These are phyloP conservation scores for Psidium friedrichsthalianum DNA, from an alignment of 345 rosid species.

Conservation along the genomic window DNA sequence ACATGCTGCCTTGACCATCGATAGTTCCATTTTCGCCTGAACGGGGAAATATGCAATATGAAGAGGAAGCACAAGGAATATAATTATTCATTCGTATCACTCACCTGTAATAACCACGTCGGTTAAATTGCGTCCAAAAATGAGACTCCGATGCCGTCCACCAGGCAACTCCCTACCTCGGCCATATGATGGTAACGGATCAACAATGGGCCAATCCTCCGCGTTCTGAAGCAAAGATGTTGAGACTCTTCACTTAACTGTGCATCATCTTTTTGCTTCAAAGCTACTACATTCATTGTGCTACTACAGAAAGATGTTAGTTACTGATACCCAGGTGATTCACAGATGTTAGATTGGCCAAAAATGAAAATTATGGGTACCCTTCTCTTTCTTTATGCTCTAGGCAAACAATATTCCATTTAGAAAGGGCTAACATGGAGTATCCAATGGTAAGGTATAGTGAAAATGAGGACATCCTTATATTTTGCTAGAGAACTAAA, in stretches of 20 bases:
- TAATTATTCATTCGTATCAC: background rate
- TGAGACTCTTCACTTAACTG: background rate
- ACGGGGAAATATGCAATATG: background rate
- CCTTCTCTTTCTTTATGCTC: background rate
- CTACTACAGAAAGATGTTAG: background rate
- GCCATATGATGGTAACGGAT: slow-evolving; percentile 95
- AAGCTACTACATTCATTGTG: background rate
- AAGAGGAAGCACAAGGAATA: background rate
- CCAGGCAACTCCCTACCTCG: slow-evolving; percentile 94
- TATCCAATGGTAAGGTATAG: background rate
- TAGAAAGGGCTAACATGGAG: background rate
- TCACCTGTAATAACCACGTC: slow-evolving; percentile 91
- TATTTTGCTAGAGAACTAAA: background rate
- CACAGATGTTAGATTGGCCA: background rate
- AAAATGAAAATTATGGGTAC: background rate
- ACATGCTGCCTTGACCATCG: slow-evolving; percentile 87
- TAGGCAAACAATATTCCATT: background rate
- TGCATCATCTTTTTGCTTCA: background rate
- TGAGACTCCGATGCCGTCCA: slow-evolving; percentile 79
- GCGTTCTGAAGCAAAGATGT: slow-evolving; percentile 37
- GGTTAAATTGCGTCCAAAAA: slow-evolving; percentile 77
- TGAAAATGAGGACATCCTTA: background rate
- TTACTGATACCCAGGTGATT: background rate
- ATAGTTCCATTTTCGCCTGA: slow-evolving; percentile 90
- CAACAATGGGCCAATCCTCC: slow-evolving; percentile 87